Conservation (phyloP, 2,329 filamentous ascomycete genomes). For the Chrysoporthe cubensis region DNA sequence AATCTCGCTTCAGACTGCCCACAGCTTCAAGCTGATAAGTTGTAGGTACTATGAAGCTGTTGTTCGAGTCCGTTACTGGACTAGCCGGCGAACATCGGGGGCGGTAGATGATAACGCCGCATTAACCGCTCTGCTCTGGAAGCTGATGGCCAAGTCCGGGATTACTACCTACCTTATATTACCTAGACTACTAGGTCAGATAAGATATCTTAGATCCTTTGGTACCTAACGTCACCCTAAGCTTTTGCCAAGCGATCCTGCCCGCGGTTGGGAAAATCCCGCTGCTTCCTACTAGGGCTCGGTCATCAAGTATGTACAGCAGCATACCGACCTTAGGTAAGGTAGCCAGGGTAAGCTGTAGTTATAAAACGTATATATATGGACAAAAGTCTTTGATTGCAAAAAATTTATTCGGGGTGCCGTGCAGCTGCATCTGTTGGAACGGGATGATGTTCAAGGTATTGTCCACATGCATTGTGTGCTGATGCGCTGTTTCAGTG, state of each 20-base stretch:
- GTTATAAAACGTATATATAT: not conserved
- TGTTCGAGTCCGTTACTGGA: not conserved
- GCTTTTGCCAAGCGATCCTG: not conserved
- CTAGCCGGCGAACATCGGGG: no score
- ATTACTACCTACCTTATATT: not conserved
- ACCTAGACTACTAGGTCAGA: not conserved
- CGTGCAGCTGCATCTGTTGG: not conserved
- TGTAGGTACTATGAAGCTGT: not conserved
- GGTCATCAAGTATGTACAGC: not conserved
- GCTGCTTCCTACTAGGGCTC: not conserved
- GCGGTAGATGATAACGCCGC: no score
- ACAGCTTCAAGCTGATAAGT: not conserved
- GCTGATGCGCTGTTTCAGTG: not conserved
- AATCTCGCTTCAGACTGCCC: not conserved
- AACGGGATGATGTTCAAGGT: not conserved
- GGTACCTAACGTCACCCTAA: not conserved
- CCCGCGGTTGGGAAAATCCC: not conserved
- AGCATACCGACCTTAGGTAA: not conserved
- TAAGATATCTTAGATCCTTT: not conserved
- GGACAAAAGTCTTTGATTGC: not conserved
- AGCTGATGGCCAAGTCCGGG: not conserved
- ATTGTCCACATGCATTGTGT: not conserved
- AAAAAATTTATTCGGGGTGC: not conserved
- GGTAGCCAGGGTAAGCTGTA: not conserved
- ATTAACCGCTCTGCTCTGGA: no score